phyloP scores from a whole-genome alignment of 257 asterid genomes.

The Plantago major region DNA sequence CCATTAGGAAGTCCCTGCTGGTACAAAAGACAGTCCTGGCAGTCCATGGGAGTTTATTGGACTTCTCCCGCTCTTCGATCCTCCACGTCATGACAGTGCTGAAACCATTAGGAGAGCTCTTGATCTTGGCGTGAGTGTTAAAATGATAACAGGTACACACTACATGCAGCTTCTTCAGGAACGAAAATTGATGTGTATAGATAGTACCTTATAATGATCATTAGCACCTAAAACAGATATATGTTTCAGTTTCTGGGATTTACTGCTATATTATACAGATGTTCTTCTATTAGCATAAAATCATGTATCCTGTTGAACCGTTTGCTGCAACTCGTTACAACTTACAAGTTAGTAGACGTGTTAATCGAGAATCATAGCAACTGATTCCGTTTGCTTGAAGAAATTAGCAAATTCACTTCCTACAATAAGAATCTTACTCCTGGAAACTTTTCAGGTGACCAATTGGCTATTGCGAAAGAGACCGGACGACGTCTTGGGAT shows the following conservation, averaged over 20 bases:
- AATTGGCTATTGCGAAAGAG: constrained; percentile 42
- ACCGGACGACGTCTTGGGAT: constrained; percentile 38
- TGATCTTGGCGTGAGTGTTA: constrained; percentile 32
- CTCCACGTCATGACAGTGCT: constrained; percentile 32
- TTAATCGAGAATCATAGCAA: too few species aligned
- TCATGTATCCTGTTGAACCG: too few species aligned
- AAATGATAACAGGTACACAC: constrained; percentile 34
- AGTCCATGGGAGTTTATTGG: constrained; percentile 29
- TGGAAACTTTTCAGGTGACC: constrained; percentile 30
- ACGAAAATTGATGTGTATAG: background rate
- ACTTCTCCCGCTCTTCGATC: constrained; percentile 28
- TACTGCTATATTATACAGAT: too few species aligned
- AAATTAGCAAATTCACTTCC: too few species aligned
- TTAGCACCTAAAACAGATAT: background rate
- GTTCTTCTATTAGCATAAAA: too few species aligned
- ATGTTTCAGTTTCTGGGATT: background rate
- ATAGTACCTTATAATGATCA: background rate
- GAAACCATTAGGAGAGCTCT: constrained; percentile 30
- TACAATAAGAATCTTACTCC: background rate
- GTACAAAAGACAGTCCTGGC: constrained; percentile 28
- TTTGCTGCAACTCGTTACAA: too few species aligned
- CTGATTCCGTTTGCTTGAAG: too few species aligned
- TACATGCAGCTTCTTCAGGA: background rate
- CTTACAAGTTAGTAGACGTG: too few species aligned
- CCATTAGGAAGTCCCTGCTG: constrained; percentile 24